Percentiles rank a stretch among this genome's conserved stretches.
Evolutionary conservation across 1,284 basidiomycete species (phyloP).

Genomic region (Ceratobasidium sp.): DNA sequence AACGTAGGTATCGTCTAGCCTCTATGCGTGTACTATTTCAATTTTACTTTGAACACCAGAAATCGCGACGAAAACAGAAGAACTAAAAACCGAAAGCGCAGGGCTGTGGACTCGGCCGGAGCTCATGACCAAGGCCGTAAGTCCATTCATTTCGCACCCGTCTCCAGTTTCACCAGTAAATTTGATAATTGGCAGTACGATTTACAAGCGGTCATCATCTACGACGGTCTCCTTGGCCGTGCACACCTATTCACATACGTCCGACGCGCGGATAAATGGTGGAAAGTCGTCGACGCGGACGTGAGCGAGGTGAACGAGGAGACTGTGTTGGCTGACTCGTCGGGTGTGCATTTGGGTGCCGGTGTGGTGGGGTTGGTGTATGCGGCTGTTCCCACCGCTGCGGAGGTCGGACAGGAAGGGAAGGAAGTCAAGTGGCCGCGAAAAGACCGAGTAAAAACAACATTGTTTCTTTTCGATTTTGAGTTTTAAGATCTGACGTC

Average conservation of each 20-base stretch:
- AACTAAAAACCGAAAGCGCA: slow-evolving; percentile 63
- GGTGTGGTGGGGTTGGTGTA: slow-evolving; percentile 82
- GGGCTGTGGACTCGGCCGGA: slow-evolving; percentile 72
- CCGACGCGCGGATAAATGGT: slow-evolving; percentile 71
- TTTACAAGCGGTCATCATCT: slow-evolving; percentile 78
- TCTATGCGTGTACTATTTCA: neutral
- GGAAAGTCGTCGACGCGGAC: slow-evolving; percentile 81
- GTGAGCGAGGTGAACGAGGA: slow-evolving; percentile 79
- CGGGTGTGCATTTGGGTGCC: slow-evolving; percentile 77
- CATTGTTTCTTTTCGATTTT: no score
- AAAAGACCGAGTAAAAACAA: slow-evolving; percentile 18
- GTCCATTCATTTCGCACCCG: slow-evolving; percentile 51
- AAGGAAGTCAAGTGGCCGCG: slow-evolving; percentile 7
- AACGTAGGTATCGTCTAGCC: slow-evolving; percentile 60
- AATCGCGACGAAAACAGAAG: slow-evolving; percentile 66
- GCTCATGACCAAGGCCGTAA: slow-evolving; percentile 70
- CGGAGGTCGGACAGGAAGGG: neutral
- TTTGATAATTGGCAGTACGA: slow-evolving; percentile 69
- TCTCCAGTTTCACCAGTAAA: no score
- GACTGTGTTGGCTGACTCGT: slow-evolving; percentile 72
- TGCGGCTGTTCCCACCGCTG: slow-evolving; percentile 53
- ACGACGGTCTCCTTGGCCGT: slow-evolving; percentile 79
- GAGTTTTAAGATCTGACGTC: neutral
- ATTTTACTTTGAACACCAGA: slow-evolving; percentile 58
- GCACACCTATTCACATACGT: slow-evolving; percentile 83